phyloP scores from a whole-genome alignment of 805 yeast species.

The Starmerella kuoi region DNA sequence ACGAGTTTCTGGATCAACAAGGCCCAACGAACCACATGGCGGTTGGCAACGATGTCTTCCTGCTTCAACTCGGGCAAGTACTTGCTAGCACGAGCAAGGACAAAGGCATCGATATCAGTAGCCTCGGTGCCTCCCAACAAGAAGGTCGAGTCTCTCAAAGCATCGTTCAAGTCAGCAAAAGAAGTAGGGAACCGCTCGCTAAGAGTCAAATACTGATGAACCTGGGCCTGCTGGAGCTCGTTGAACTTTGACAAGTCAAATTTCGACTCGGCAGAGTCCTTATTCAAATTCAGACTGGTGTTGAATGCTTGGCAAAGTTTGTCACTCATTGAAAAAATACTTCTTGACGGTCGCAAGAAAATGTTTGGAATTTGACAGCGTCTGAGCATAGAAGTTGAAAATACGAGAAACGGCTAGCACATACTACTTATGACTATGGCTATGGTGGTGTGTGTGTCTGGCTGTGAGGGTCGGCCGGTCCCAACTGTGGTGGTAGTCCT shows the following conservation, averaged over 20 bases:
- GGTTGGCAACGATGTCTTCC: constrained; percentile 46
- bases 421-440: background rate
- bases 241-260: constrained; percentile 22
- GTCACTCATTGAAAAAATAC: constrained; percentile 11
- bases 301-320: constrained; percentile 24
- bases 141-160: constrained; percentile 58
- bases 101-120: constrained; percentile 56
- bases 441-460: background rate
- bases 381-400: background rate
- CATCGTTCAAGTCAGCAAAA: constrained; percentile 48
- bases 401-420: constrained; percentile 1
- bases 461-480: too few relatives aligned
- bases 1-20: constrained; percentile 64
- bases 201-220: constrained; percentile 68
- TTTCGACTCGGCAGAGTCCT: constrained; percentile 9
- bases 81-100: constrained; percentile 56
- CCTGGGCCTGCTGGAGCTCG: constrained; percentile 51
- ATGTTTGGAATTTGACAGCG: background rate
- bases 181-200: constrained; percentile 48
- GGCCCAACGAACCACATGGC: constrained; percentile 89
- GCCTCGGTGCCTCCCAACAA: constrained; percentile 51
- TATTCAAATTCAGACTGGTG: constrained; percentile 23
- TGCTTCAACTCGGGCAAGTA: constrained; percentile 44
- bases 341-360: background rate
- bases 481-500: too few relatives aligned